Conservation (phyloP, 768 basidiomycete species). For the Boletus subcaerulescens region DNA sequence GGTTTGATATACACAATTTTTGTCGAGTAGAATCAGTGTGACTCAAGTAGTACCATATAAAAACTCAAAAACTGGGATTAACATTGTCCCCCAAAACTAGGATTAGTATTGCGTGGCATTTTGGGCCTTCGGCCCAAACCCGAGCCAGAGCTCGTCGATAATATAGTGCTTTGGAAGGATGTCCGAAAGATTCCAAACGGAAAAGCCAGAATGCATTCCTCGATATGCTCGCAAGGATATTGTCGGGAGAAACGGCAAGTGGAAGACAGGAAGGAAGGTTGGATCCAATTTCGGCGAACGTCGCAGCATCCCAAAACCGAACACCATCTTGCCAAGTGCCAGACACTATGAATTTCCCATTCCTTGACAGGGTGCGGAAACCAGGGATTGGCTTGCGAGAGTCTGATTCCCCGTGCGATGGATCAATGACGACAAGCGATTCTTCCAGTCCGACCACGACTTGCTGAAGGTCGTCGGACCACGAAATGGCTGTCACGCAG, state of each 20-base stretch:
- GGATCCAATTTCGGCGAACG: conserved; percentile 3
- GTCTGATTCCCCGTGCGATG: no score
- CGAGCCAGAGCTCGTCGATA: no score
- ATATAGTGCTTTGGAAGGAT: conserved; percentile 1
- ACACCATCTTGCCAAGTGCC: neutral
- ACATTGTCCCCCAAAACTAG: no score
- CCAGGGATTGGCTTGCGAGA: no score
- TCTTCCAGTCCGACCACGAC: conserved; percentile 1
- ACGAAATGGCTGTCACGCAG: neutral
- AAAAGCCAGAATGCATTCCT: neutral
- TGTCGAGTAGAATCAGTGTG: no score
- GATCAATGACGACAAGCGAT: neutral
- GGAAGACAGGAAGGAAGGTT: neutral
- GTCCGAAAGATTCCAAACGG: neutral
- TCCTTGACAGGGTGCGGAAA: no score
- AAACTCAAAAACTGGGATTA: no score
- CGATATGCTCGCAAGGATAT: neutral
- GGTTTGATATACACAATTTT: no score
- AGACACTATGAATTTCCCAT: conserved; percentile 3
- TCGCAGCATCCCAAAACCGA: conserved; percentile 5
- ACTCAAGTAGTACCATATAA: no score
- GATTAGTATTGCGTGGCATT: no score
- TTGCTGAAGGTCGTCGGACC: neutral
- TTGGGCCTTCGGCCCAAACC: no score
- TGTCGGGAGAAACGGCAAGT: neutral